Base-by-base conservation (phyloP, 108 stramenopile genomes). In the Cylindrotheca closterium region DNA sequence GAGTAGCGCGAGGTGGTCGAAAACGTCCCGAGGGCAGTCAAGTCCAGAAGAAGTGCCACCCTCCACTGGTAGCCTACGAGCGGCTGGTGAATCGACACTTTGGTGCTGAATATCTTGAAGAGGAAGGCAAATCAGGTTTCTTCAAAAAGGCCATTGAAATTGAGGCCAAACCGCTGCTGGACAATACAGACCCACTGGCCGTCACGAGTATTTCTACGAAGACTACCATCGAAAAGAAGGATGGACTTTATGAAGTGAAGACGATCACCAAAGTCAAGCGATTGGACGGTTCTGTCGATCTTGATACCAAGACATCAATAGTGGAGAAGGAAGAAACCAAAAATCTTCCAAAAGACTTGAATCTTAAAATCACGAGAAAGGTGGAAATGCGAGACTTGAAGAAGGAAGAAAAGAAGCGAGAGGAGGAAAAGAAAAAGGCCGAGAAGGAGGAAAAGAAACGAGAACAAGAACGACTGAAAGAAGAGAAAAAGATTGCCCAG, bases 311-410 rank as follows among this genome's bases (percentile, higher is more conserved):
- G 48, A 51, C 51, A 12, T 45, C 34, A 25, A 51, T 63, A 4
- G 24, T 52, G 3, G 63, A 63, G 25, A 63, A 63, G 51, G 63
- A 63, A 21, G 34, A 63, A 52, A 30, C 31, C 29, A 63, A 63
- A 33, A 51, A 52, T 22, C 4, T 63, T 4, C 19, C 17, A 19
- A 24, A 17, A 2, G 28, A 55, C 3, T 7, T 3, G 3, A 18
- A 22, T 17, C 26, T 42, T 15, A 52, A 27, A 2, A 63, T 63
- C n/a, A 63, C 49, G 18, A 63, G 47, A 4, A 63, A 46, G 19
- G 4, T 46, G 24, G 63, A 63, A 32, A 51, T 52, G 31, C 31
- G 19, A 3, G 5, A 52, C 4, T 34, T 52, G 18, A 31, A 59
- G 55, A 12, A 55, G 21, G 55, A 29, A 4, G 26, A 25, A 55